These are phyloP conservation scores for Trichomonas vaginalis DNA, from an alignment of 208 protist genomes.

Conservation along the genomic window DNA sequence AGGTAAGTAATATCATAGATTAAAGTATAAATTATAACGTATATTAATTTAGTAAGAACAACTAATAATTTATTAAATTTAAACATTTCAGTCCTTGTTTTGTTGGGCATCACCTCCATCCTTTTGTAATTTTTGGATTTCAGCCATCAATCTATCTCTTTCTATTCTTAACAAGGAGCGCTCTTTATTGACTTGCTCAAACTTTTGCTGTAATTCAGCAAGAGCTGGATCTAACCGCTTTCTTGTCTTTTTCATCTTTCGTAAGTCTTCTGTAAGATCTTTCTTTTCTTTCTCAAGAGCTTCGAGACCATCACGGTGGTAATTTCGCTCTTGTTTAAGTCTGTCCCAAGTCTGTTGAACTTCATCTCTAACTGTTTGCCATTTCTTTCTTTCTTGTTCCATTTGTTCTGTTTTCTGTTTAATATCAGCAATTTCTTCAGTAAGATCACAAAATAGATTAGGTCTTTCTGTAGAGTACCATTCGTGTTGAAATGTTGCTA, in stretches of 20 bases:
- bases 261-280: background rate
- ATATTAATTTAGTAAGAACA: too few species aligned
- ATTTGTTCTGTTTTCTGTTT: background rate
- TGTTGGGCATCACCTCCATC: background rate
- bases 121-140: slow-evolving; percentile 5
- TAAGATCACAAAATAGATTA: background rate
- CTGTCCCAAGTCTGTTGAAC: slow-evolving; percentile 10
- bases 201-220: background rate
- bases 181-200: slow-evolving; percentile 14
- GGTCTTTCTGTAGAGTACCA: background rate
- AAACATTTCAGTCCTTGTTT: background rate
- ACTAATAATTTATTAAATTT: background rate
- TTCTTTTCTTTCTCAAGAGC: background rate
- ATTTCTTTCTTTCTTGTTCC: background rate
- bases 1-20: too few species aligned
- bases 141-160: background rate
- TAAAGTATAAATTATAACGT: too few species aligned
- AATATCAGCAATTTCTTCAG: slow-evolving; percentile 4
- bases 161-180: background rate
- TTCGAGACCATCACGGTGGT: background rate
- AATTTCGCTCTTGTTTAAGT: slow-evolving; percentile 12
- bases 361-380: slow-evolving; percentile 3
- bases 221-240: background rate
- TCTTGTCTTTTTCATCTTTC: background rate
- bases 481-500: background rate